A percentile compares a stretch with the other conserved stretches of the same genome.
These are phyloP conservation scores for Botrytis fabae DNA, from an alignment of 2,329 filamentous ascomycete genomes.

Conservation along the genomic window DNA sequence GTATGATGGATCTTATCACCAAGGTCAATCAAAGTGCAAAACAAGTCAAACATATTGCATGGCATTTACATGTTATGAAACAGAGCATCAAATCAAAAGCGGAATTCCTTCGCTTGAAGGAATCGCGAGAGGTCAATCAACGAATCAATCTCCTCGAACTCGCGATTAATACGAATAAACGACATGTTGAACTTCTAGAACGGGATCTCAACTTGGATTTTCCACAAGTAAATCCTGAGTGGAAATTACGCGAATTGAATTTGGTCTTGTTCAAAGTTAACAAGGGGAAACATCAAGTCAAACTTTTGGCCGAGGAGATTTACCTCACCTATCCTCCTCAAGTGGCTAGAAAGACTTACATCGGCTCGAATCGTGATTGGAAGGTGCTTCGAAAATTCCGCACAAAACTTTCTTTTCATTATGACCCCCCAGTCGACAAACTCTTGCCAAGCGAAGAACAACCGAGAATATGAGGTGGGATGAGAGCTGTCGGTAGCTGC, in stretches of 20 bases:
- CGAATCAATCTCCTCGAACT: not conserved
- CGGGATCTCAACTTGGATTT: not conserved
- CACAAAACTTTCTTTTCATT: not conserved
- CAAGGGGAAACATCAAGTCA: constrained; percentile 2
- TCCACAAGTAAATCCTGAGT: not conserved
- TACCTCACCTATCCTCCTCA: not conserved
- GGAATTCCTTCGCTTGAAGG: not conserved
- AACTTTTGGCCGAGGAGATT: constrained; percentile 7
- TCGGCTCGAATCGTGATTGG: not conserved
- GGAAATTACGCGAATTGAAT: not conserved
- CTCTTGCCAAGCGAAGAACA: not conserved
- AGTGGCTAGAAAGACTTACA: not conserved
- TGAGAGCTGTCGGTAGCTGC: not conserved
- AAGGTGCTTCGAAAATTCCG: not conserved
- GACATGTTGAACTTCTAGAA: not conserved
- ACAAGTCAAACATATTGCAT: not conserved
- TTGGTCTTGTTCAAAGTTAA: not conserved
- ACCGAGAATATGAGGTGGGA: not conserved
- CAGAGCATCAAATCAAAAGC: not conserved
- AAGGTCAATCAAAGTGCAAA: not conserved
- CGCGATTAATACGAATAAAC: not conserved
- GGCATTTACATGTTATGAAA: not conserved
- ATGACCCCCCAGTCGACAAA: not conserved
- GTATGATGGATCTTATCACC: not conserved
- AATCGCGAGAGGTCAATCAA: not conserved